These are phyloP conservation scores for Fusarium transvaalense DNA, from an alignment of 2,329 filamentous ascomycete species.

Conservation along the genomic window DNA sequence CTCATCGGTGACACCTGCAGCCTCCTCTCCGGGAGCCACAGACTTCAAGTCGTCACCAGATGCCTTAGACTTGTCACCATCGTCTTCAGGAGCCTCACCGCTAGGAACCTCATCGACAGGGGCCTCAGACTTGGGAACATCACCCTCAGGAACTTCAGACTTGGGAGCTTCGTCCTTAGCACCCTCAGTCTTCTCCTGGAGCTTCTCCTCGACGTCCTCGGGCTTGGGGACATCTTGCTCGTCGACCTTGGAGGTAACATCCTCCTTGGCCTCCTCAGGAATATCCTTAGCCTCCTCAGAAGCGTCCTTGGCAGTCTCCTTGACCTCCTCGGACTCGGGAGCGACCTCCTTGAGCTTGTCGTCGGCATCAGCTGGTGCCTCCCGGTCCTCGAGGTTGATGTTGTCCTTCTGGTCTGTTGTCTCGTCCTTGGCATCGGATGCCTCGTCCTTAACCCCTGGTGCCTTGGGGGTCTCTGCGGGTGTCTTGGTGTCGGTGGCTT, in stretches of 20 bases:
- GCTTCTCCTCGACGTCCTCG: constrained; percentile 25
- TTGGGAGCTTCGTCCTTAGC: constrained; percentile 43
- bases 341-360: constrained; percentile 35
- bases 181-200: constrained; percentile 32
- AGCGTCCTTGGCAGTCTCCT: constrained; percentile 30
- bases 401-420: constrained; percentile 26
- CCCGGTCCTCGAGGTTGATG: constrained; percentile 39
- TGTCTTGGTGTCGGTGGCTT: constrained; percentile 32
- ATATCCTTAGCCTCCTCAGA: constrained; percentile 30
- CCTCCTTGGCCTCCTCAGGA: constrained; percentile 33
- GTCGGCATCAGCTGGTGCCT: constrained; percentile 32
- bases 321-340: constrained; percentile 29
- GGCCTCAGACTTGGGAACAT: constrained; percentile 28
- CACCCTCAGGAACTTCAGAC: constrained; percentile 36
- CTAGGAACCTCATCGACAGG: constrained; percentile 13
- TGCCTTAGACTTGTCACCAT: constrained; percentile 35
- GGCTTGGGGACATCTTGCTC: constrained; percentile 35
- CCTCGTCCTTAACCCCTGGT: constrained; percentile 24
- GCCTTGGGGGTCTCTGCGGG: constrained; percentile 37
- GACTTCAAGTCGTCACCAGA: constrained; percentile 56
- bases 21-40: constrained; percentile 53
- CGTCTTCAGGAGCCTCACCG: constrained; percentile 11
- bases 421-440: constrained; percentile 3
- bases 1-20: constrained; percentile 47
- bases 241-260: constrained; percentile 31